Base-by-base conservation (phyloP, 257 asterid genomes). In the Plantago elongata region DNA sequence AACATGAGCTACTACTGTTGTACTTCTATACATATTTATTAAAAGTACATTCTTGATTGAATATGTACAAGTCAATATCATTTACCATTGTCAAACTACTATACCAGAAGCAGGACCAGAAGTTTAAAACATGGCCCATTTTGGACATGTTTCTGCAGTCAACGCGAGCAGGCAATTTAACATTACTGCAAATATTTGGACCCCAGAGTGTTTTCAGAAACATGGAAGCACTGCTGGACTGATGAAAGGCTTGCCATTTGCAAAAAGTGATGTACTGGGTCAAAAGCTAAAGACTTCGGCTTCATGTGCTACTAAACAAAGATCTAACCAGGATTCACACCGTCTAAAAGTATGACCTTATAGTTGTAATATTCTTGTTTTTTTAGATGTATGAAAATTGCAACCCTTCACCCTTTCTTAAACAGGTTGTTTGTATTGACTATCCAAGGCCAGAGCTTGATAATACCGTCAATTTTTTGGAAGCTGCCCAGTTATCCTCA, bases 391-490 rank as follows among this genome's bases (percentile, higher is more conserved):
- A 63, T 16, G 62, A 61, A 60, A 14, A 56, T 2, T 29, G 9
- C 5, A 44, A 54, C 65, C 5, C 72, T 52, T 5, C 22, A 17
- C 2, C 67, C 59, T 66, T 72, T 73, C 60, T 71, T 57, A 48
- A 70, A 30, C 73, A 91, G 98, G 92, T 91, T 29, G 95, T 86
- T 65, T 91, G 97, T 78, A 49, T 84, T 69, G 98, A 91, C 74
- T 88, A 86, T 69, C 95, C 95, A 30, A 84, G 96, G 67, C 96
- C 95, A 0, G 92, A 83, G 71, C 72, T 92, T 63, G 98, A 88
- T 5, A 79, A 78, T 75, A 86, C 97, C 12, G 83, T 69, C 38
- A 88, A 91, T 69, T 91, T 66, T 74, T 70, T 91, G 81, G 98
- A 88, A 77, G 97, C 98, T 57, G 98, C 97, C 71, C 69, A 44